Evolutionary conservation across 306 rosid species (phyloP).

Genomic region (Prunus kanzakura): DNA sequence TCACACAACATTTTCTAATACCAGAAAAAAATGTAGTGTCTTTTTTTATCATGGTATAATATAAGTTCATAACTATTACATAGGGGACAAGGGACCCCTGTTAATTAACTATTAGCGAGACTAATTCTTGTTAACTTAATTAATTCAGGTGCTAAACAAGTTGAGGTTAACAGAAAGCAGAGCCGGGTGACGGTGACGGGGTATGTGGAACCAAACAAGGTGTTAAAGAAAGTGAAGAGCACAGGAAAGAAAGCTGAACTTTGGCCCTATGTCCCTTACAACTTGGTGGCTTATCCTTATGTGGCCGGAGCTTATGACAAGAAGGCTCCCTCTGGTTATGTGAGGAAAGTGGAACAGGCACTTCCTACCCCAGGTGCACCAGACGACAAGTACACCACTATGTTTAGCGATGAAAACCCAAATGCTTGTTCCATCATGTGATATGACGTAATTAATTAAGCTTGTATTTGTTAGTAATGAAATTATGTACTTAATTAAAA

Average conservation of each 20-base stretch:
- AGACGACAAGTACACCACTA: constrained; percentile 49
- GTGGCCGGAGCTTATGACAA: constrained; percentile 81
- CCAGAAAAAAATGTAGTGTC: too few relatives aligned
- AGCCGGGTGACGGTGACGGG: constrained; percentile 71
- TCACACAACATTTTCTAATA: not conserved
- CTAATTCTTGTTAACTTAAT: not conserved
- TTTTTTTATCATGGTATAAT: too few relatives aligned
- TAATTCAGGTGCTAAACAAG: constrained; percentile 61
- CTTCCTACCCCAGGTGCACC: constrained; percentile 48
- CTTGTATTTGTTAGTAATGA: not conserved
- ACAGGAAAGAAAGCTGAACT: constrained; percentile 88
- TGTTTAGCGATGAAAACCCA: constrained; percentile 93
- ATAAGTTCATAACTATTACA: not conserved
- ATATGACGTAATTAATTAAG: not conserved
- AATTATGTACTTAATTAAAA: not conserved
- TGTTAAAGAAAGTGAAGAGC: constrained; percentile 65
- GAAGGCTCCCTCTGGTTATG: constrained; percentile 86
- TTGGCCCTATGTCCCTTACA: constrained; percentile 91
- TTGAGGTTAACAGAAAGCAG: constrained; percentile 71
- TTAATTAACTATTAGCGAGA: not conserved
- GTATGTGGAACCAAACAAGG: constrained; percentile 80
- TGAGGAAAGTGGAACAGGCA: constrained; percentile 57
- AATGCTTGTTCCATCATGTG: constrained; percentile 81
- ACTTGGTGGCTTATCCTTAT: constrained; percentile 85
- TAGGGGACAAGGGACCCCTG: not conserved